Base-by-base conservation (phyloP, 73 alveolate species). In the Stentor roeselii region DNA sequence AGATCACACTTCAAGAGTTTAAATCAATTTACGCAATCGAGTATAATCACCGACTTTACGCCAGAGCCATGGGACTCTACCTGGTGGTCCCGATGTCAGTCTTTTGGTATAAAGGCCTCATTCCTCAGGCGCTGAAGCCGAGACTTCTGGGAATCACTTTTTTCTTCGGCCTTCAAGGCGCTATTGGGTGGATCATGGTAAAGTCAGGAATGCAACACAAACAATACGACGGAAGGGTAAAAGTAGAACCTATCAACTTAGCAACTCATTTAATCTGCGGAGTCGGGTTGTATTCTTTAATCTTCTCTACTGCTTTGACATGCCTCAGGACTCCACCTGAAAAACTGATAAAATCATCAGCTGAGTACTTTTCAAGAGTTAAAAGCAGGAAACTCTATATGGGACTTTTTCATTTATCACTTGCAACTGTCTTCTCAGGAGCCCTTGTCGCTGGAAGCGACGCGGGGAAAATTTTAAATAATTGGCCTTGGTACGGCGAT, bases 141-240 rank as follows among this genome's bases (percentile, higher is more conserved):
- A 78, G 88, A 84, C 78, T 91, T 37, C 88, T 78, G 15, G 89
- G 80, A 0, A 75, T 91, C 40, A 82, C 86, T 6, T 94, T 89
- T 42, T 83, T 92, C 40, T 96, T 97, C 39, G 93, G 90, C 14
- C 59, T 91, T 3, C 87, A 95, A 93, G 99, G 98, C 11, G 84
- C 88, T 38, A 78, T 93, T 78, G 99, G 99, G 31, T 95, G 99
- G 99, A 90, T 96, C 94, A 95, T 95, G 99, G 99, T 95, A 42
- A 90, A 89, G 60, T 83, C 94, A 60, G 99, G 99, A 38, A 86
- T 95, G 14, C 92, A 93, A 59, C 32, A 86, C 4, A 86, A 93
- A 38, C 85, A 91, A 3, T 90, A 87, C 31, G 97, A 88, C 75
- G 78, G 85, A 50, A 93, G 95, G 2, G 98, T 97, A 15, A 91